Evolutionary conservation across 1,284 basidiomycete species (phyloP), one percentile per base, ranked within the genome.

Genomic region (Hypsizygus ulmarius): DNA sequence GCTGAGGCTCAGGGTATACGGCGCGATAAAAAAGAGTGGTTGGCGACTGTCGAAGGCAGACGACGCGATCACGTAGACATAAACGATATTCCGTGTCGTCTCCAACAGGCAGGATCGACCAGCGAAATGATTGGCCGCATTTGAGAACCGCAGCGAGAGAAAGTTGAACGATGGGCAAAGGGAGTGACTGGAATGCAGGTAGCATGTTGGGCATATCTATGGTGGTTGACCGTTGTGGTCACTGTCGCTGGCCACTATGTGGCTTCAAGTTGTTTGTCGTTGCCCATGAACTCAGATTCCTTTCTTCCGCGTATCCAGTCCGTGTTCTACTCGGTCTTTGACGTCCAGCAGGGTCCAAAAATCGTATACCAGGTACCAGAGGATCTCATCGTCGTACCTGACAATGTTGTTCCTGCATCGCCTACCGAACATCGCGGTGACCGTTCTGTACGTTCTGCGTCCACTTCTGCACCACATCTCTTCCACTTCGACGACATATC

Each of bases 401-500:
- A 72, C 5, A 70, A 68, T n/a, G 76, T 76, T 11, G 63, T 69
- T 10, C 72, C 77, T 9, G 75, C 69, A 3, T 72, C 77, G 1
- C 65, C 71, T 8, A 54, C 65, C 3, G 77, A 80, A 43, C 42
- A 49, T 38, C 39, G 55, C 15, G 49, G 54, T 32, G 54, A 57
- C 19, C 48, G 49, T 30, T 46, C 33, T 12, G 38, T 46, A 56
- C 74, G 74, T 27, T 71, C 75, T 7, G 58, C 64, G 11, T 77
- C 80, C 21, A 25, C 21, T 5, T 64, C 74, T 16, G 74, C 66
- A 50, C 65, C 73, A 33, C 70, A 76, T 7, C 75, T 97, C n/a
- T 91, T 99, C 67, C 86, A 93, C 64, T 98, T 97, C 59, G 81
- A 86, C 39, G 85, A 93, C 52, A 86, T 99, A 45, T 90, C 90